Evolutionary conservation across 106 monocot species (phyloP), one percentile per base, ranked within the genome.

Genomic region (Iris macrosiphon): DNA sequence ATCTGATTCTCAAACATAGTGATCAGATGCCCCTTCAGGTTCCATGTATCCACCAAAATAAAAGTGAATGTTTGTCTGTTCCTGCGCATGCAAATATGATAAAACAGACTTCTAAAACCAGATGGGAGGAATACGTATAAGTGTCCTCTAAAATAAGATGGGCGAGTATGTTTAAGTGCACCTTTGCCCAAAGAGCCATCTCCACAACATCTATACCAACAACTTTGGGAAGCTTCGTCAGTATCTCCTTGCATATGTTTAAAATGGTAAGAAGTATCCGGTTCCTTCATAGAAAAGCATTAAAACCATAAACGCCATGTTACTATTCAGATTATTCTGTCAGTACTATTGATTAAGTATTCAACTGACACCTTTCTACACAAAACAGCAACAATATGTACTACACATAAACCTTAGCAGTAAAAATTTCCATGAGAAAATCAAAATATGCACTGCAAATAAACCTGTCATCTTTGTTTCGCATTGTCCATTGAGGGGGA

Each of bases 161-260:
- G n/a, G n/a, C n/a, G 26, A 42, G 35, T 30, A 40, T 39, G 23
- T 45, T 7, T 10, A 16, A 28, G 37, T 29, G 52, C 20, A 98
- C 96, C 90, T 98, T 98, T 54, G 96, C 96, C 96, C 96, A 98
- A 60, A 98, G 80, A 76, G 90, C 90, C 96, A 98, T 87, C 69
- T 98, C 96, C 29, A 98, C 96, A 50, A 98, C 78, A 67, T 98
- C 96, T 54, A 98, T 79, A 20, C 89, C 89, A 44, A 87, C 75
- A 69, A 90, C 78, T 78, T 98, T 98, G 6, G 96, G 96, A 57
- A 91, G 75, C 27, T 67, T 63, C 15, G 86, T 82, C 27, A 87
- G 62, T 42, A 78, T 70, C 62, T 98, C 96, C 63, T 83, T 98
- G 72, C 90, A 86, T 39, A 90, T 64, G 65, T 87, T 90, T 61